A percentile compares a stretch with the other conserved stretches of the same genome.
phyloP scores from a whole-genome alignment of 352 stramenopile species.

The Phytophthora capsici region DNA sequence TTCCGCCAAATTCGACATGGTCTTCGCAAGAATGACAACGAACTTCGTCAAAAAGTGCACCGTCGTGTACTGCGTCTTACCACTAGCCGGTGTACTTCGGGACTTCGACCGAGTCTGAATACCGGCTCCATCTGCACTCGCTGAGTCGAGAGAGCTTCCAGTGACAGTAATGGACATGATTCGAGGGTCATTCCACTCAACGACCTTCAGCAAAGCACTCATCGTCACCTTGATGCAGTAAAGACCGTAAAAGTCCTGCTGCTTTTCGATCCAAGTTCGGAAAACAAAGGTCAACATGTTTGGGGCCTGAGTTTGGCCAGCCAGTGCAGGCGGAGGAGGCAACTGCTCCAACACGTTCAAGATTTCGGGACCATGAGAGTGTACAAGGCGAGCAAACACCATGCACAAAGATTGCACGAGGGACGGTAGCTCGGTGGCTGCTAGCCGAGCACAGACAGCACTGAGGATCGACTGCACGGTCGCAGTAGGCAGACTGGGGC shows the following conservation, averaged over 20 bases:
- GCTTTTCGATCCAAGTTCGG: slow-evolving; percentile 83
- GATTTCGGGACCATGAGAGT: slow-evolving; percentile 73
- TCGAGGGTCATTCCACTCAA: slow-evolving; percentile 77
- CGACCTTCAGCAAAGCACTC: slow-evolving; percentile 74
- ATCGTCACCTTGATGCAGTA: slow-evolving; percentile 89
- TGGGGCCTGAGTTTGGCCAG: slow-evolving; percentile 27
- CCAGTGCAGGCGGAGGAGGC: slow-evolving; percentile 39
- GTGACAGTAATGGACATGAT: slow-evolving; percentile 71
- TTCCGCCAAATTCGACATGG: slow-evolving; percentile 68
- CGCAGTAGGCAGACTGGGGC: slow-evolving; percentile 53
- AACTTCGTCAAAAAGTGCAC: slow-evolving; percentile 88
- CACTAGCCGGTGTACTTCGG: slow-evolving; percentile 35
- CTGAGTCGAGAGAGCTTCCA: slow-evolving; percentile 52
- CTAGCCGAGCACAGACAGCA: slow-evolving; percentile 72
- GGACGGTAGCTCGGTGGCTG: slow-evolving; percentile 69
- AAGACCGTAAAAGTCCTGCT: slow-evolving; percentile 83
- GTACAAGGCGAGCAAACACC: slow-evolving; percentile 82
- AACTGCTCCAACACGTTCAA: slow-evolving; percentile 77
- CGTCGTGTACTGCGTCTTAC: slow-evolving; percentile 52
- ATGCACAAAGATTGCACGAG: slow-evolving; percentile 83
- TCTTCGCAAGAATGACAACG: slow-evolving; percentile 76
- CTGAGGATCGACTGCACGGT: slow-evolving; percentile 82
- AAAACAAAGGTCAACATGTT: slow-evolving; percentile 87
- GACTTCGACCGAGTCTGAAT: slow-evolving; percentile 71
- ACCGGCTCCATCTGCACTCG: slow-evolving; percentile 2